phyloP scores from a whole-genome alignment of 768 basidiomycete genomes.

The Pulveroboletus ravenelii region DNA sequence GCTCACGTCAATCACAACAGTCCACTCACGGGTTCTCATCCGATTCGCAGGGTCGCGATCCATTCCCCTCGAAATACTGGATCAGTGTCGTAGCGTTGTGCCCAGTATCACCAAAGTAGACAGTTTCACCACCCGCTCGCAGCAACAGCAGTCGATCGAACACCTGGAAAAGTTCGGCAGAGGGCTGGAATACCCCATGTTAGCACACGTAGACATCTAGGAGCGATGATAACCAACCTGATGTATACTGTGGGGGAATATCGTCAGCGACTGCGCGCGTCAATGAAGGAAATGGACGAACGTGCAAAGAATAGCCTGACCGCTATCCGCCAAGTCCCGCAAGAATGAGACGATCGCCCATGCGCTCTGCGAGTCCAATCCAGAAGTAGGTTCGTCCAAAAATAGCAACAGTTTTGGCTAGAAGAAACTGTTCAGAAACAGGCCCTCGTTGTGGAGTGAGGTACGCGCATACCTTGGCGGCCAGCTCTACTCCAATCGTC shows the following conservation, averaged over 20 bases:
- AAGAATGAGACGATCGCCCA: too few species aligned
- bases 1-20: constrained; percentile 38
- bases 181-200: constrained; percentile 44
- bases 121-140: constrained; percentile 67
- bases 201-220: neutral
- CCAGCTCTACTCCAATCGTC: constrained; percentile 84
- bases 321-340: constrained; percentile 21
- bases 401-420: constrained; percentile 78
- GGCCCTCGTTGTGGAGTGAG: too few species aligned
- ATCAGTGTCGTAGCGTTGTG: constrained; percentile 56
- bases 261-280: neutral
- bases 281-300: constrained; percentile 29
- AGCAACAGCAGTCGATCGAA: constrained; percentile 80
- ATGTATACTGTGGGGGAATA: constrained; percentile 35
- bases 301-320: constrained; percentile 91
- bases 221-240: constrained; percentile 17
- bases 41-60: constrained; percentile 55
- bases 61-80: constrained; percentile 71
- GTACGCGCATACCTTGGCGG: constrained; percentile 50
- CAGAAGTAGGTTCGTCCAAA: constrained; percentile 86
- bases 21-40: constrained; percentile 59
- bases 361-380: constrained; percentile 82
- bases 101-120: constrained; percentile 70
- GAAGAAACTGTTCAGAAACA: neutral
- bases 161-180: constrained; percentile 75